Base-by-base conservation (phyloP, 2,329 filamentous ascomycete genomes). In the Fusarium ramigenum region DNA sequence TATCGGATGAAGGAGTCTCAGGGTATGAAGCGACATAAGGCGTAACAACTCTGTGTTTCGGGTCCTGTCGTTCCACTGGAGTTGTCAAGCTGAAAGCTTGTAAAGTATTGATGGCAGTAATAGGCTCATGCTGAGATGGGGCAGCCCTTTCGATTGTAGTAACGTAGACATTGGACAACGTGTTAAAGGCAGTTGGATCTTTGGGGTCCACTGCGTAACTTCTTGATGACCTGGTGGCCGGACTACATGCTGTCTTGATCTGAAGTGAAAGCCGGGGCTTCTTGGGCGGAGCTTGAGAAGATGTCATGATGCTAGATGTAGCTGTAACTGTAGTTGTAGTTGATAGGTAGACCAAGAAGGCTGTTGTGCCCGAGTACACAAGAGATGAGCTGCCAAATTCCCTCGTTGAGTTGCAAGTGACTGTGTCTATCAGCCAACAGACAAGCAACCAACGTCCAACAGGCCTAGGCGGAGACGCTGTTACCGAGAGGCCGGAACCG, bases 101-200 rank as follows among this genome's bases (percentile, higher is more conserved):
- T 16, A 80, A 69, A 5, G 84, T 84, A 72, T 85, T 85, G 78
- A 88, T 87, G 59, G 87, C 85, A 5, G 85, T 87, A 53, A 87
- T 77, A 12, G 87, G 85, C 42, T 86, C 84, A 39, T 84, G 23
- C 46, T 84, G 84, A 40, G 83, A 75, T 6, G 88, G 86, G 3
- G 88, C 87, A 34, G 87, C 86, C 53, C 88, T 87, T 79, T 90
- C 89, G 60, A 92, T 90, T 68, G 89, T 88, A 7, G 87, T 88
- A 32, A 88, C 87, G 76, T 92, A 92, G 68, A 89, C 87, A 80
- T 92, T 92, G 60, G 89, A 90, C 43, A 92, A 85, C 5, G 90
- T 92, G 80, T 92, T 92, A 82, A 91, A 91, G 28, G 89, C 84
- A 3, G 90, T 92, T 7, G 89, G 88, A 37, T 90, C 90, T 65